A percentile compares a stretch with the other conserved stretches of the same genome.
Conservation (phyloP, 2,329 filamentous ascomycete genomes). For the Colletotrichum simmondsii region DNA sequence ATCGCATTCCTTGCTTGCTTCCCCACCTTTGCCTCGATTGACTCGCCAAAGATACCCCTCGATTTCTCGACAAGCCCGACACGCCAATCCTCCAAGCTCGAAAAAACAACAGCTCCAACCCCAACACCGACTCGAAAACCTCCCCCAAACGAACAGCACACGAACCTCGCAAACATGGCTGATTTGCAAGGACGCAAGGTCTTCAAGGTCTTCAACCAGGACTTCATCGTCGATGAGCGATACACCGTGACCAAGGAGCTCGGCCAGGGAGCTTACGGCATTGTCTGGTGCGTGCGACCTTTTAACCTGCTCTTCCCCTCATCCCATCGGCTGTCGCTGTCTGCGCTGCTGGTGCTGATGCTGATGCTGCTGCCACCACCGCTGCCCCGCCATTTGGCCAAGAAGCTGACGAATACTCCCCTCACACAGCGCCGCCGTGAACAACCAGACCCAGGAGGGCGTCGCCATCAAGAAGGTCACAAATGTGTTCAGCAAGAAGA, state of each 20-base stretch:
- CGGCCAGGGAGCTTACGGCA: constrained; percentile 97
- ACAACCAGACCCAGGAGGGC: constrained; percentile 89
- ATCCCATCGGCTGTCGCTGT: background rate
- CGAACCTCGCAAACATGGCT: constrained; percentile 44
- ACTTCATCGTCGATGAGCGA: constrained; percentile 97
- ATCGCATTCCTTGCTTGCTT: constrained; percentile 34
- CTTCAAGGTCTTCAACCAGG: constrained; percentile 99
- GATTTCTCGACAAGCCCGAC: constrained; percentile 22
- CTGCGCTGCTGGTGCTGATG: background rate
- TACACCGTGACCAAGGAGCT: constrained; percentile 99
- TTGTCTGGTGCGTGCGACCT: constrained; percentile 82
- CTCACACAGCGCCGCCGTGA: constrained; percentile 81
- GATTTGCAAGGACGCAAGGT: constrained; percentile 76
- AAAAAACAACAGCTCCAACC: constrained; percentile 8
- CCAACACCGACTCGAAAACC: constrained; percentile 10
- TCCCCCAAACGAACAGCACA: background rate
- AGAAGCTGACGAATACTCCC: constrained; percentile 26
- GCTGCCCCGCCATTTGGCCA: constrained; percentile 36
- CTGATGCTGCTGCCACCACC: constrained; percentile 8
- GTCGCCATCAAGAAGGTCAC: constrained; percentile 99
- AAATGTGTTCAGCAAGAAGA: constrained; percentile 99
- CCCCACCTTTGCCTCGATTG: constrained; percentile 34
- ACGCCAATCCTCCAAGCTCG: constrained; percentile 3
- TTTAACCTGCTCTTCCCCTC: constrained; percentile 14
- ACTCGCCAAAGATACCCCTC: constrained; percentile 34